phyloP scores from a whole-genome alignment of 75 land plant genomes.

The Pinus tabuliformis region DNA sequence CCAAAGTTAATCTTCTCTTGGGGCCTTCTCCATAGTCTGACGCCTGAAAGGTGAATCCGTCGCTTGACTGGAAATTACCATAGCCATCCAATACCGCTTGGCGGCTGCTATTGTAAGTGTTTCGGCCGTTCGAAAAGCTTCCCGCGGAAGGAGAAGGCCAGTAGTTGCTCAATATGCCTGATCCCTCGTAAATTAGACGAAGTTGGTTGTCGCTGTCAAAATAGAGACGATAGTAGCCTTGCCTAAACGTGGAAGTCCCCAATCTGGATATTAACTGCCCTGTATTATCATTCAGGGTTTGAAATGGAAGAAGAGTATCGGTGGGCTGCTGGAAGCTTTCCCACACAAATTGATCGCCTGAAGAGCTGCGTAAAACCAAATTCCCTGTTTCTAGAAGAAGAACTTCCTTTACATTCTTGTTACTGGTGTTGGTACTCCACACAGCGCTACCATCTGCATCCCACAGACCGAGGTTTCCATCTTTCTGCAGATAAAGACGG shows the following conservation, averaged over 20 bases:
- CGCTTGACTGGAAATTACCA: no score
- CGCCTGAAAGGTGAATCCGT: no score
- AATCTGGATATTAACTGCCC: not conserved
- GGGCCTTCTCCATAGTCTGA: no score
- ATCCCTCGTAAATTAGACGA: no score
- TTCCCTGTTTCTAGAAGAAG: not conserved
- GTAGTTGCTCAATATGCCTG: no score
- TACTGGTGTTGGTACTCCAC: not conserved
- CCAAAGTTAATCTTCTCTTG: no score
- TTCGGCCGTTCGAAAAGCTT: no score
- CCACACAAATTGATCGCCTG: constrained; percentile 5
- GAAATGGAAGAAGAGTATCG: constrained; percentile 19
- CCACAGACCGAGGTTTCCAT: no score
- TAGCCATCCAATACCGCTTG: no score
- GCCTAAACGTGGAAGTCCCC: not conserved
- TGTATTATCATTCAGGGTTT: constrained; percentile 6
- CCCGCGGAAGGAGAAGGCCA: no score
- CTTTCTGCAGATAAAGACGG: not conserved
- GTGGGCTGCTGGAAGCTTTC: constrained; percentile 23
- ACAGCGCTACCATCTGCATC: not conserved
- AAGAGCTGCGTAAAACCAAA: constrained; percentile 1
- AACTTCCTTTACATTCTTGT: not conserved
- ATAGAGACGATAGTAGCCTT: not conserved
- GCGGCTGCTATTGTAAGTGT: not conserved
- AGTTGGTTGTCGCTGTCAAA: not conserved